Base-by-base conservation (phyloP, 805 yeast species). In the Lachancea nothofagi region DNA sequence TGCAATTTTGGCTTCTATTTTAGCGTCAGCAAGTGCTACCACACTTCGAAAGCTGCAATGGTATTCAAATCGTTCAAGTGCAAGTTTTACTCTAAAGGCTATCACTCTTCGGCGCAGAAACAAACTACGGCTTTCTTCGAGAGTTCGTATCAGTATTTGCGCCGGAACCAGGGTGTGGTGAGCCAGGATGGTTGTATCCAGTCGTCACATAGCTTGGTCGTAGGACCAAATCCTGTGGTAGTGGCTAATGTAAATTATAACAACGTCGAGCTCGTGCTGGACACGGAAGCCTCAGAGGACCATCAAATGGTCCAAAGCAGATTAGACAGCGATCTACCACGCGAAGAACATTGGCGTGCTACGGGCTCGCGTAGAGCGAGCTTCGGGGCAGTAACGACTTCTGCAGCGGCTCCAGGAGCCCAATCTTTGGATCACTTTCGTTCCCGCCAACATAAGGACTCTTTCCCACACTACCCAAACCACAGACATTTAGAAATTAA, bases 21-120 rank as follows among this genome's bases (percentile, higher is more conserved):
- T 8, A 18, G 17, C 21, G 33, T 30, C 12, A 5, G 13, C 7
- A 21, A 28, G 32, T 20, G 13, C 17, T n/a, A 8, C 10, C 34
- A 20, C 26, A 21, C 17, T 13, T 13, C 13, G 21, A 19, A 21
- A 31, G 24, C 13, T 6, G 26, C n/a, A 18, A 66, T 67, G 67
- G 68, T 66, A 9, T 67, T 68, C 57, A 66, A 61, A 54, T 62
- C 66, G 36, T 60, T 67, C 53, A 66, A 64, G 48, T 56, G 57
- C 45, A 65, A 66, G 47, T 53, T 66, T 32, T 57, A 56, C 23
- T 55, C 67, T 19, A 65, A 66, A 50, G 54, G 66, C 30, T 62
- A 60, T 43, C 65, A 59, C 40, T 38, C 35, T 18, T 51, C 64
- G 13, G 55, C 62, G 31, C 60, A 60, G 38, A 43, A 62, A 26